A percentile compares a stretch with the other conserved stretches of the same genome.
phyloP scores from a whole-genome alignment of 139 green algal genomes.

The Coelastrella sp. region DNA sequence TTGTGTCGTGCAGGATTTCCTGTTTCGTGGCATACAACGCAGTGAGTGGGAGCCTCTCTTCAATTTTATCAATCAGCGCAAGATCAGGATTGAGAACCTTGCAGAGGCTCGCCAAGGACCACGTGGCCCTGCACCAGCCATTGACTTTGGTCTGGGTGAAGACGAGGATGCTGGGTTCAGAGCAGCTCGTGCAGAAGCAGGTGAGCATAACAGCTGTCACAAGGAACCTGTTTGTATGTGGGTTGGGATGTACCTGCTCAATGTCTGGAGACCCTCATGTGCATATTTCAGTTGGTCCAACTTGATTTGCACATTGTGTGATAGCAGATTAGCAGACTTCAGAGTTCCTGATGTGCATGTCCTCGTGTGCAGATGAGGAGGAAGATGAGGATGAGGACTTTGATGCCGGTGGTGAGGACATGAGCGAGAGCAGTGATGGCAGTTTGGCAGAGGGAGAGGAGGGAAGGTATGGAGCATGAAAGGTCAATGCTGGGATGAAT shows the following conservation, averaged over 20 bases:
- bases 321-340: no score
- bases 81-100: slow-evolving; percentile 90
- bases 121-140: slow-evolving; percentile 46
- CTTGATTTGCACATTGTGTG: no score
- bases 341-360: no score
- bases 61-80: slow-evolving; percentile 89
- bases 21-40: slow-evolving; percentile 90
- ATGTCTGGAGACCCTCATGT: no score
- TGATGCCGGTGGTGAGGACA: slow-evolving; percentile 50
- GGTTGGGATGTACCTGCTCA: no score
- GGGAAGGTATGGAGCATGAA: slow-evolving; percentile 56
- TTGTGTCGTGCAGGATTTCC: slow-evolving; percentile 70
- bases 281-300: no score
- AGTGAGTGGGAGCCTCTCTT: slow-evolving; percentile 94
- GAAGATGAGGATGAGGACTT: slow-evolving; percentile 79
- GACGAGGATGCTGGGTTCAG: slow-evolving; percentile 71
- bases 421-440: slow-evolving; percentile 54
- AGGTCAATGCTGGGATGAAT: no score
- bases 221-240: no score
- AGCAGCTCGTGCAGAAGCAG: slow-evolving; percentile 42
- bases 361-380: slow-evolving; percentile 64
- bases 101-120: slow-evolving; percentile 76
- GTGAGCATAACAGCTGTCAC: slow-evolving; percentile 43
- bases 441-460: slow-evolving; percentile 55
- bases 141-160: slow-evolving; percentile 68